Base-by-base conservation (phyloP, 2,329 filamentous ascomycete genomes). In the Didymella sp. region DNA sequence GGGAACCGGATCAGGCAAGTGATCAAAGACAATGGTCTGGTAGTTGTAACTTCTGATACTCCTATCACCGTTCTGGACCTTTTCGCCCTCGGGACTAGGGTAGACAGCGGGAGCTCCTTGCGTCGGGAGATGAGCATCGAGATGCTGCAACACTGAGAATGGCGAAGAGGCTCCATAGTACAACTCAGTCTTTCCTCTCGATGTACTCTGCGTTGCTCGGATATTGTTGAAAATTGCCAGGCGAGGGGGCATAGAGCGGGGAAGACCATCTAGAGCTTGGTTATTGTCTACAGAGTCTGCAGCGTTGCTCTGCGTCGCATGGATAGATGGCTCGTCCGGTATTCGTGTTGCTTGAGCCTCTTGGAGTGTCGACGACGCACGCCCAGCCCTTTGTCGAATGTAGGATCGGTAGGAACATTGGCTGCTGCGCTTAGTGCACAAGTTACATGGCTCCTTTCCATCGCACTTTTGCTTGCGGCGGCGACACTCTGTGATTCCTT, bases 401-500 rank as follows among this genome's bases (percentile, higher is more conserved):
- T 53, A 53, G 3, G 49, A 49, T 22, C 56, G 56, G 17, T 58
- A 58, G 12, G 49, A 45, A 24, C 56, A 58, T 8, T 19, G 44
- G 15, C 27, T 54, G 17, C 40, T 25, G 13, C 56, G 50, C 33
- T 37, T 50, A 2, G 22, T 53, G 33, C 56, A 58, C 2, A 53
- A 11, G 9, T 25, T 24, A 12, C 56, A 58, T 28, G 56, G 45
- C 3, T 31, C 41, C 24, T 37, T 42, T 6, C 56, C 56, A 17
- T 58, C 56, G n/a, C 56, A 58, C 17, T 46, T 58, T 11, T 53
- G 56, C 45, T 58, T 58, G 24, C 43, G 35, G 12, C 56, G 56
- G 4, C 50, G 40, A 35, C 56, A 58, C 8, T 58, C 56, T 58
- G 9, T 8, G 13, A 3, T 19, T 5, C 6, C 9, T 38, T 12